Conservation (phyloP, 371 early-diverging fungal genomes). For the Mucor piriformis region DNA sequence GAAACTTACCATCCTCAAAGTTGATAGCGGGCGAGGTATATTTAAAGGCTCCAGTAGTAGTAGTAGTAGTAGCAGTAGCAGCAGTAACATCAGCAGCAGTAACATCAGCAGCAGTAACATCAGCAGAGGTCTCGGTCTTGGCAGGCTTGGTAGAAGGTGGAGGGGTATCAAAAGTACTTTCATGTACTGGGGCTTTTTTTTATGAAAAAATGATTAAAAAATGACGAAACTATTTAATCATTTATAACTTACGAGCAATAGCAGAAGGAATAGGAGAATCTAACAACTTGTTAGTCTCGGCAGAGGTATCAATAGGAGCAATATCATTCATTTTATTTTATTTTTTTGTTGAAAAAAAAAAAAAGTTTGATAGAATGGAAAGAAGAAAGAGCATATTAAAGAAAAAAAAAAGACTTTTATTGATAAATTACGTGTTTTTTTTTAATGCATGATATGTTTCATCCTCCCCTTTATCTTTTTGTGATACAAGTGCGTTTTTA, state of each 20-base stretch:
- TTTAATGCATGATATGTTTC: conserved; percentile 18
- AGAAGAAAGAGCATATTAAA: background rate
- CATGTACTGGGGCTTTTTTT: conserved; percentile 1
- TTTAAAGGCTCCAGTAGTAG: background rate
- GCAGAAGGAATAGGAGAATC: conserved; percentile 20
- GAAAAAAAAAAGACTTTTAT: conserved; percentile 4
- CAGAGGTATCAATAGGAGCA: conserved; percentile 13
- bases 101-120: background rate
- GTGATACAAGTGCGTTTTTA: conserved; percentile 7
- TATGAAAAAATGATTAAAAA: too few relatives aligned
- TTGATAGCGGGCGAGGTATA: conserved; percentile 37
- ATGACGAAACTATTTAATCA: background rate
- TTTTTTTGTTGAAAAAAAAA: background rate
- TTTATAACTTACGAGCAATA: conserved; percentile 10
- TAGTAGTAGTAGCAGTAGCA: background rate
- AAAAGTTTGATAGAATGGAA: background rate
- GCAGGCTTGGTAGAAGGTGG: conserved; percentile 16
- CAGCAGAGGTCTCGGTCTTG: too few relatives aligned
- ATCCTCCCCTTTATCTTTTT: conserved; percentile 8
- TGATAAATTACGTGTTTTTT: conserved; percentile 10
- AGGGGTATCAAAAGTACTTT: conserved; percentile 14
- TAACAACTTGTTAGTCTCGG: background rate
- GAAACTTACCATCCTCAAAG: conserved; percentile 51
- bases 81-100: background rate
- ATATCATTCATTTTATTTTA: conserved; percentile 13